Conservation (phyloP, 2,329 filamentous ascomycete genomes). For the Colletotrichum eremochloae region DNA sequence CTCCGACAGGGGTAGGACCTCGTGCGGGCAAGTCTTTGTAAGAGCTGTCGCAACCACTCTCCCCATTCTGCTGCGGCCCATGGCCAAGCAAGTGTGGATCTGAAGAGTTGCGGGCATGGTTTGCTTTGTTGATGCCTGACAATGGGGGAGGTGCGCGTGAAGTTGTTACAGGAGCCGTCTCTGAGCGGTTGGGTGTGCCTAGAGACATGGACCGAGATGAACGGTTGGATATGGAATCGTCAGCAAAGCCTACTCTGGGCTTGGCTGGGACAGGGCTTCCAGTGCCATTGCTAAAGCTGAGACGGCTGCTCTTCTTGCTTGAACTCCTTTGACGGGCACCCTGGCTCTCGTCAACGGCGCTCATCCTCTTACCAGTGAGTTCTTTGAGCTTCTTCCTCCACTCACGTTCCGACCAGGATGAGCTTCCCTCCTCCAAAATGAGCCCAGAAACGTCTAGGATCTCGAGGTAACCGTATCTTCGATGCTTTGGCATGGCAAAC, state of each 20-base stretch:
- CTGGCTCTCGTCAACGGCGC: constrained; percentile 60
- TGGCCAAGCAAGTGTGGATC: constrained; percentile 54
- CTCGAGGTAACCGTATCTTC: constrained; percentile 91
- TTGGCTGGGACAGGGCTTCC: constrained; percentile 49
- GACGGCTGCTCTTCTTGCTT: constrained; percentile 69
- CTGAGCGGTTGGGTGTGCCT: constrained; percentile 58
- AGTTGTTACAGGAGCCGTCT: constrained; percentile 62
- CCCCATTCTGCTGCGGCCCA: constrained; percentile 45
- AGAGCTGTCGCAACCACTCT: constrained; percentile 46
- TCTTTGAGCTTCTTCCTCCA: constrained; percentile 94
- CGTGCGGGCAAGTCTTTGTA: constrained; percentile 51
- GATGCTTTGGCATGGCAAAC: constrained; percentile 96
- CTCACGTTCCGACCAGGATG: constrained; percentile 84
- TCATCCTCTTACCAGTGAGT: constrained; percentile 84
- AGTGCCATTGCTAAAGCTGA: constrained; percentile 63
- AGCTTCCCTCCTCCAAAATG: constrained; percentile 82
- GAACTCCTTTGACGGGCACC: constrained; percentile 62
- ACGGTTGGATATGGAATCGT: constrained; percentile 63
- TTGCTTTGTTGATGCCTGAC: constrained; percentile 48
- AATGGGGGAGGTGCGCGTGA: constrained; percentile 53
- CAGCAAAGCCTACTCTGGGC: constrained; percentile 69
- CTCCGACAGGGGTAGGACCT: constrained; percentile 53
- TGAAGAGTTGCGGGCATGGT: constrained; percentile 63
- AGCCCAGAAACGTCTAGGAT: constrained; percentile 85
- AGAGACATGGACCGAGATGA: constrained; percentile 67